Base-by-base conservation (phyloP, 2,329 filamentous ascomycete genomes). In the Penicillium brevicompactum region DNA sequence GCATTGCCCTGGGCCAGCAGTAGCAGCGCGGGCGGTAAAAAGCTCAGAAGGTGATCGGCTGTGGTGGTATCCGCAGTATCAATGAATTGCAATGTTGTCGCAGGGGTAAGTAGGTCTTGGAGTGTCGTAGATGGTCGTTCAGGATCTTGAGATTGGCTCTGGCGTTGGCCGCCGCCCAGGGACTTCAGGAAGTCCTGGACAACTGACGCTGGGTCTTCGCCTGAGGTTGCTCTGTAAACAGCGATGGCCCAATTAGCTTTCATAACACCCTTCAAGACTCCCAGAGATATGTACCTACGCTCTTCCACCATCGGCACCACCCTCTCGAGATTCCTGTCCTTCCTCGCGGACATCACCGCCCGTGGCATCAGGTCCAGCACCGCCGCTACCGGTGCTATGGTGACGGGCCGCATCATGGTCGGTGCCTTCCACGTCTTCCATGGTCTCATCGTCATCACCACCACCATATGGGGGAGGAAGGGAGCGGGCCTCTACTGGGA, bases 221-320 rank as follows among this genome's bases (percentile, higher is more conserved):
- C 78, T 56, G 82, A 80, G 65, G 83, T 80, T 67, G 81, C 84
- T 79, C 87, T 90, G 75, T 62, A 66, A 6, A 63, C 67, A 55
- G 43, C 45, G 34, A 56, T n/a, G 40, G 45, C 51, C 3, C 41
- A 52, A 55, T 60, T 32, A 61, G 52, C 24, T 56, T 54, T 49
- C 51, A 54, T 57, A 60, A 53, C 58, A 58, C 44, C 30, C 27
- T 40, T 46, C 37, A 42, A 52, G 37, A 22, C 24, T 49, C 54
- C 59, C 60, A 72, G 74, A 77, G 73, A 76, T 74, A 74, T 76
- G 72, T 76, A 99, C 95, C 93, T 97, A 99, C 94, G 93, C 94
- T 97, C 94, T 87, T 79, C 91, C 95, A 70, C 95, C 94, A 78
- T 97, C 94, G 66, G 91, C 91, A 72, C 95, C 94, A 57, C 93